Percentiles rank a stretch among this genome's conserved stretches.
These are phyloP conservation scores for Pleurotus cornucopiae DNA, from an alignment of 768 basidiomycete species.

Conservation along the genomic window DNA sequence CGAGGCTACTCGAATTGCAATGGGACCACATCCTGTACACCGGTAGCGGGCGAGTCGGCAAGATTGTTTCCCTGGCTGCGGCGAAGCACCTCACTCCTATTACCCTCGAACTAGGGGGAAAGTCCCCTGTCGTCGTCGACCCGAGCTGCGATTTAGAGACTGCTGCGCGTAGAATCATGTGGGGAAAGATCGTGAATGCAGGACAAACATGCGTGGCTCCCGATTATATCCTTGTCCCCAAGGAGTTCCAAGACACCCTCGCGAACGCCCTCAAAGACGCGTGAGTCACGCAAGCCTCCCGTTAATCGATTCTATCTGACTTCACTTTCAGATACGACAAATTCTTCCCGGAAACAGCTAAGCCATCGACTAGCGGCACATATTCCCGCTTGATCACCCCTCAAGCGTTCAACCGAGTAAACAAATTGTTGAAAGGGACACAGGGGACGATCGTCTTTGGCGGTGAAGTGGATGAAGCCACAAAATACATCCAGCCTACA, in stretches of 20 bases:
- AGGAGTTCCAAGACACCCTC: slow-evolving; percentile 38
- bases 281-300: slow-evolving; percentile 20
- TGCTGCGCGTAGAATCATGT: slow-evolving; percentile 68
- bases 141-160: slow-evolving; percentile 60
- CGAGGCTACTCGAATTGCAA: slow-evolving; percentile 66
- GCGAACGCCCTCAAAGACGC: slow-evolving; percentile 37
- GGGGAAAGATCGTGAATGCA: slow-evolving; percentile 75
- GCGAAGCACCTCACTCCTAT: slow-evolving; percentile 74
- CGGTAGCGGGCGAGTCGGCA: slow-evolving; percentile 57
- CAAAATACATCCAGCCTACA: slow-evolving; percentile 67
- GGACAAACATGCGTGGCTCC: slow-evolving; percentile 75
- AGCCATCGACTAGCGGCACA: slow-evolving; percentile 37
- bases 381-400: slow-evolving; percentile 49
- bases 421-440: slow-evolving; percentile 58
- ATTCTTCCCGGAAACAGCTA: slow-evolving; percentile 52
- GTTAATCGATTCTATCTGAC: background rate
- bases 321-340: slow-evolving; percentile 36
- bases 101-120: slow-evolving; percentile 50
- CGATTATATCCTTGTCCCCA: slow-evolving; percentile 49
- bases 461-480: slow-evolving; percentile 54
- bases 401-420: slow-evolving; percentile 54
- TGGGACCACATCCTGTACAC: slow-evolving; percentile 51
- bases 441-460: slow-evolving; percentile 64
- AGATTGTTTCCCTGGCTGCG: slow-evolving; percentile 67
- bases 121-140: slow-evolving; percentile 75